Evolutionary conservation across 805 yeast species (phyloP).

Genomic region (Debaryomyces prosopidis): DNA sequence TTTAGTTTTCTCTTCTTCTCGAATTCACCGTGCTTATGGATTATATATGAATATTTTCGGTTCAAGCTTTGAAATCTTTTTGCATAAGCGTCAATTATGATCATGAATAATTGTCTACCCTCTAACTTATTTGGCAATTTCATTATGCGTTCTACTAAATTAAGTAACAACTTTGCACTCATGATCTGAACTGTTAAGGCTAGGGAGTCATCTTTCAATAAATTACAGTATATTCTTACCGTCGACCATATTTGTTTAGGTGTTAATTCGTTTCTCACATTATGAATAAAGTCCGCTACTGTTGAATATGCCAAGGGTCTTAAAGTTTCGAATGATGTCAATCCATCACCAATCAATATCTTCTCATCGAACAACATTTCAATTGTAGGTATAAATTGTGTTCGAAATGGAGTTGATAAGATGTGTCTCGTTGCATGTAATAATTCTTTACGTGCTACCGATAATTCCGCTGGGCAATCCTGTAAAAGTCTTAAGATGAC

Average conservation of each 20-base stretch:
- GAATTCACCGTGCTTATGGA: conserved; percentile 58
- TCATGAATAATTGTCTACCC: conserved; percentile 78
- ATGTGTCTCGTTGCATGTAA: conserved; percentile 94
- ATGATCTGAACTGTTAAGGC: conserved; percentile 91
- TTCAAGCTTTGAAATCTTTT: conserved; percentile 78
- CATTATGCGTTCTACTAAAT: conserved; percentile 85
- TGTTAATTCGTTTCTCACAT: conserved; percentile 79
- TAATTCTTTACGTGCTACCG: conserved; percentile 88
- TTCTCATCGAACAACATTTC: conserved; percentile 83
- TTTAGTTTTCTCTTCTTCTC: conserved; percentile 42
- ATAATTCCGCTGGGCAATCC: conserved; percentile 93
- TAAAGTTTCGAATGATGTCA: conserved; percentile 86
- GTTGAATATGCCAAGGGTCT: conserved; percentile 93
- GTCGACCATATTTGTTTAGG: conserved; percentile 86
- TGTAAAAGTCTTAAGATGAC: conserved; percentile 81
- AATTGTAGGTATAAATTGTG: conserved; percentile 79
- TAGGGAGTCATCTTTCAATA: conserved; percentile 76
- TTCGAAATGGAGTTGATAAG: conserved; percentile 84
- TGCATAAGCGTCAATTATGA: conserved; percentile 85
- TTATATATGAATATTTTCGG: conserved; percentile 64
- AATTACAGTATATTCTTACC: conserved; percentile 75
- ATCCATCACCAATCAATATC: conserved; percentile 87
- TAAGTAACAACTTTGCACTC: conserved; percentile 89
- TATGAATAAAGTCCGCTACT: conserved; percentile 94
- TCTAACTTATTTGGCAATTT: conserved; percentile 80